Percentiles rank a stretch among this genome's conserved stretches.
Conservation (phyloP, 495 filamentous ascomycete genomes). For the Neurospora sp. region DNA sequence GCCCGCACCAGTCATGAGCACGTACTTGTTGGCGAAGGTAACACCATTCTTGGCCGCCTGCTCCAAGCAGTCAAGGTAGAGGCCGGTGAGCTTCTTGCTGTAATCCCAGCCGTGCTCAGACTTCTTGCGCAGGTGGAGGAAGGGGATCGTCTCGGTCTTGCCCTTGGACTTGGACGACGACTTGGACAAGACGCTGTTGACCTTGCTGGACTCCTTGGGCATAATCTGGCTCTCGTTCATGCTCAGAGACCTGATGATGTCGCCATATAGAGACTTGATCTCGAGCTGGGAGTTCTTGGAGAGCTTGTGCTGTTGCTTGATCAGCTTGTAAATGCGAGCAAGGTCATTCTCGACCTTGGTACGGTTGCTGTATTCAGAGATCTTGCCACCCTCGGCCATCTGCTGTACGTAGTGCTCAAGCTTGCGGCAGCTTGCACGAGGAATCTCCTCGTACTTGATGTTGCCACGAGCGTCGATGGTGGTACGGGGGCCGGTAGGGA, state of each 20-base stretch:
- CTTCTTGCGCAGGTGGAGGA: slow-evolving; percentile 94
- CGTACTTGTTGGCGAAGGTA: slow-evolving; percentile 90
- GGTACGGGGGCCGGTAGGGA: slow-evolving; percentile 86
- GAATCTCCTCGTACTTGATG: slow-evolving; percentile 78
- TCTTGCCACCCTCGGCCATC: slow-evolving; percentile 97
- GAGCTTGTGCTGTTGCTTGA: slow-evolving; percentile 91
- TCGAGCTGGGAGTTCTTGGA: slow-evolving; percentile 90
- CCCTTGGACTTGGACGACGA: slow-evolving; percentile 60
- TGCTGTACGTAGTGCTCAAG: slow-evolving; percentile 97
- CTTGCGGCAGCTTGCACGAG: slow-evolving; percentile 85
- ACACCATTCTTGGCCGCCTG: slow-evolving; percentile 78
- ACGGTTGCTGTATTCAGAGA: slow-evolving; percentile 96
- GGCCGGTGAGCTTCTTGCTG: slow-evolving; percentile 89
- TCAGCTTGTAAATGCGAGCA: slow-evolving; percentile 88
- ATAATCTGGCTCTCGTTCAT: slow-evolving; percentile 99
- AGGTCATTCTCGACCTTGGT: slow-evolving; percentile 97
- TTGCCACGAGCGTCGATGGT: slow-evolving; percentile 83
- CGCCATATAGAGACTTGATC: slow-evolving; percentile 88
- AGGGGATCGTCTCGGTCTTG: slow-evolving; percentile 94
- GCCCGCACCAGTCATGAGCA: slow-evolving; percentile 95
- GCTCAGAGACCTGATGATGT: slow-evolving; percentile 80
- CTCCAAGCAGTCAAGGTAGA: slow-evolving; percentile 87
- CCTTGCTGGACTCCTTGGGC: slow-evolving; percentile 61
- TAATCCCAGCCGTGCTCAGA: slow-evolving; percentile 95
- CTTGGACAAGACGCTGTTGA: slow-evolving; percentile 54